Conservation (phyloP, 1,139 yeast species). For the Nakaseomyces glabratus region DNA sequence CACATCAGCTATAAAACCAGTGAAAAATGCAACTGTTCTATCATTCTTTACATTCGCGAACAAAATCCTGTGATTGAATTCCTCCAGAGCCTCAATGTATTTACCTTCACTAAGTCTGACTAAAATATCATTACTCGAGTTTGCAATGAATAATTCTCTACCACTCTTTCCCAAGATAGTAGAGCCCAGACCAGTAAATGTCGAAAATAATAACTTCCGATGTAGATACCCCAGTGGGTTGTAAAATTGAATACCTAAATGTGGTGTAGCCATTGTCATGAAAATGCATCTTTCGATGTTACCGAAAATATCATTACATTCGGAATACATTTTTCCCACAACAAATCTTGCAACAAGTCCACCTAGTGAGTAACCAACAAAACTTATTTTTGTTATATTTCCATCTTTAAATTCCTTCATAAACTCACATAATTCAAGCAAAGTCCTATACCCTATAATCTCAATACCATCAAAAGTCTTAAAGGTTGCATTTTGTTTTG, state of each 20-base stretch:
- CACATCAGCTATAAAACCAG: slow-evolving; percentile 39
- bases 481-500: slow-evolving; percentile 63
- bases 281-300: slow-evolving; percentile 53
- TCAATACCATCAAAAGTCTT: slow-evolving; percentile 81
- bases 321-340: slow-evolving; percentile 42
- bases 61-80: slow-evolving; percentile 48
- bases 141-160: slow-evolving; percentile 53
- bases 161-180: slow-evolving; percentile 67
- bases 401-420: slow-evolving; percentile 36
- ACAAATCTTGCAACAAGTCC: slow-evolving; percentile 53
- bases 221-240: slow-evolving; percentile 15
- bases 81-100: slow-evolving; percentile 47
- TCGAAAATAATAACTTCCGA: slow-evolving; percentile 35
- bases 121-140: slow-evolving; percentile 37
- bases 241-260: slow-evolving; percentile 56
- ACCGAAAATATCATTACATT: slow-evolving; percentile 45
- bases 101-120: slow-evolving; percentile 43
- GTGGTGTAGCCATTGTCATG: slow-evolving; percentile 88
- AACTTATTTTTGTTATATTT: slow-evolving; percentile 36
- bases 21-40: slow-evolving; percentile 50
- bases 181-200: slow-evolving; percentile 53
- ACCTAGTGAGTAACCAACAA: slow-evolving; percentile 48
- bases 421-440: slow-evolving; percentile 50
- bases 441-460: slow-evolving; percentile 58
- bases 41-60: slow-evolving; percentile 76